These are phyloP conservation scores for Mitragyna speciosa DNA, from an alignment of 257 asterid species.

Conservation along the genomic window DNA sequence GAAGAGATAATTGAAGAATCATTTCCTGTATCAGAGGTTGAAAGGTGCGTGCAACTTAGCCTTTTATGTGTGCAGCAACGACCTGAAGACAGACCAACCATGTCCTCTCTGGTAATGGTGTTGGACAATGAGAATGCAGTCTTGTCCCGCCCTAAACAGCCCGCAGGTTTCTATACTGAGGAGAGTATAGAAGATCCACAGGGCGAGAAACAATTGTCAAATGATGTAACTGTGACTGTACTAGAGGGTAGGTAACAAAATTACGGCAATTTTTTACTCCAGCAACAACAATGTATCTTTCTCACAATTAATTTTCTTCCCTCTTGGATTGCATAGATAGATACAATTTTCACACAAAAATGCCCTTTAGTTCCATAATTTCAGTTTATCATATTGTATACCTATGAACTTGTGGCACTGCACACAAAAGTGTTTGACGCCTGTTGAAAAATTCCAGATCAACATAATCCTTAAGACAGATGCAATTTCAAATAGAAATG, in stretches of 20 bases:
- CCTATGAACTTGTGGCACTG: too few species aligned
- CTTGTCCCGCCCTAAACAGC: conserved; percentile 43
- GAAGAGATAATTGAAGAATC: conserved; percentile 2
- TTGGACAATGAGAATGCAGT: conserved; percentile 25
- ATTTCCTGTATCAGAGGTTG: conserved; percentile 11
- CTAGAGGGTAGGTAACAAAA: neutral
- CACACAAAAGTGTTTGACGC: too few species aligned
- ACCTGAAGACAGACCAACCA: conserved; percentile 50
- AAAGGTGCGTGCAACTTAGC: conserved; percentile 33
- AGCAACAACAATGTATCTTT: too few species aligned
- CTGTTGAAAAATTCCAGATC: too few species aligned
- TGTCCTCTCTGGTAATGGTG: conserved; percentile 48
- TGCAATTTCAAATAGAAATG: too few species aligned
- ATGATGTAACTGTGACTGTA: neutral
- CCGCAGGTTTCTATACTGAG: conserved; percentile 38
- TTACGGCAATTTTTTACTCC: too few species aligned
- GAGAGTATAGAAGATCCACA: neutral
- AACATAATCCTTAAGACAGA: too few species aligned
- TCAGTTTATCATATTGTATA: too few species aligned
- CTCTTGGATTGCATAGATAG: too few species aligned
- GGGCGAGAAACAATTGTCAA: neutral
- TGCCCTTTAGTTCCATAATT: too few species aligned
- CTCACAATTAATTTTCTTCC: too few species aligned
- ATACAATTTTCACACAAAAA: too few species aligned
- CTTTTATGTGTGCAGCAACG: conserved; percentile 40